Evolutionary conservation across 2,329 filamentous ascomycete species (phyloP), one percentile per base, ranked within the genome.

Genomic region (Cryphonectria radicalis): DNA sequence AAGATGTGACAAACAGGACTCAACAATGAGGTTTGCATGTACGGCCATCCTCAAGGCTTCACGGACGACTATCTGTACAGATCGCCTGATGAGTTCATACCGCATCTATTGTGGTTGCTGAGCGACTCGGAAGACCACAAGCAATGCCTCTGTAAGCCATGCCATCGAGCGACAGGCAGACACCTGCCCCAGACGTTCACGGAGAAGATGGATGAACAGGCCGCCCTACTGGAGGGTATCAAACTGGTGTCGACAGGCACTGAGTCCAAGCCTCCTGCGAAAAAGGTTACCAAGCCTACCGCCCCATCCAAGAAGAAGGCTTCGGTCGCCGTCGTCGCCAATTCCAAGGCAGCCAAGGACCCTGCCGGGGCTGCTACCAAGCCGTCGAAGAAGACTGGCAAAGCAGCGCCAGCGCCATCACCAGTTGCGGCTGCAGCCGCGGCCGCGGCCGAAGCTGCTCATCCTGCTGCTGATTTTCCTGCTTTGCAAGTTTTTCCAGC

Each of bases 51-150:
- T 3, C 62, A 64, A 46, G 69, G 68, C 50, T 71, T 66, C 59
- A 63, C 72, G 2, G 72, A 73, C 32, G 69, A 71, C 17, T 73
- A 74, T 79, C 81, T 86, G 4, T 88, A 84, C 76, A 86, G 85
- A 76, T 85, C 83, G 60, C 85, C 86, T 0, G 84, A 86, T 70
- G 86, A 88, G 73, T 87, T 88, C 71, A 84, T 83, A 5, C 78
- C 86, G 11, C 86, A 88, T 73, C 73, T 86, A 35, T 79, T 88
- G 65, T 88, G 86, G 85, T 82, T 88, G 2, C 78, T 85, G 10
- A 85, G 85, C 42, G 76, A 78, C 22, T 87, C 85, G 19, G 80
- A 78, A 72, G 83, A 86, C 74, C 84, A 85, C 63, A 80, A 76
- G 62, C 84, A 87, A 73, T 88, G 86, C 76, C 85, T 84, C 67